Conservation (phyloP, 1,284 basidiomycete species). For the Pseudozyma flocculosa region DNA sequence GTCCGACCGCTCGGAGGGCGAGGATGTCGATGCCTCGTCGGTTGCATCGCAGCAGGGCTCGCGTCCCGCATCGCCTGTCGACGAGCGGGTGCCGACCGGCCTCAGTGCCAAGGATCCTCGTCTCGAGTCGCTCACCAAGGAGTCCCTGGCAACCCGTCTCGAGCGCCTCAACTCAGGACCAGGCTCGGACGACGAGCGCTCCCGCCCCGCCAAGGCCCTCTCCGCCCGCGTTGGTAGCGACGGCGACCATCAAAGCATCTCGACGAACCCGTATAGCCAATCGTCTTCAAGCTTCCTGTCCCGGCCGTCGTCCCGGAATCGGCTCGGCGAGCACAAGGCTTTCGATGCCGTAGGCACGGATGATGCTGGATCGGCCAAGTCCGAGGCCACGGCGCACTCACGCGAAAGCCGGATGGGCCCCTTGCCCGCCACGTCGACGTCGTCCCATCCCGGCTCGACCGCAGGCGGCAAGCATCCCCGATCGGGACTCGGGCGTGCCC, state of each 20-base stretch:
- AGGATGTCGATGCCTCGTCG: conserved; percentile 45
- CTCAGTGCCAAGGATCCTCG: neutral
- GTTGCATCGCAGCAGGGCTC: conserved; percentile 55
- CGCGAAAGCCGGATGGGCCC: conserved; percentile 42
- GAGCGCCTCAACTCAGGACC: conserved; percentile 1
- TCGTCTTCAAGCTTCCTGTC: conserved; percentile 26
- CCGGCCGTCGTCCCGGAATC: conserved; percentile 17
- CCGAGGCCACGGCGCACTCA: conserved; percentile 38
- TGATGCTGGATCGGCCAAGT: conserved; percentile 25
- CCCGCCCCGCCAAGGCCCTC: neutral
- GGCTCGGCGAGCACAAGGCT: conserved; percentile 1
- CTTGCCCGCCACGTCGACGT: conserved; percentile 34
- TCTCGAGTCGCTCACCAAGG: neutral
- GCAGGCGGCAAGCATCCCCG: conserved; percentile 18
- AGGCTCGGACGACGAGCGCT: neutral
- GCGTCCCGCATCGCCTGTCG: conserved; percentile 40
- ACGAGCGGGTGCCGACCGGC: too few relatives aligned
- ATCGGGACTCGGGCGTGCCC: conserved; percentile 10
- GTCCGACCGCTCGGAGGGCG: conserved; percentile 24
- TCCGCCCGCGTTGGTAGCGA: conserved; percentile 11
- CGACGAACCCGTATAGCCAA: conserved; percentile 28
- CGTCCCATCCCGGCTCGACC: conserved; percentile 30
- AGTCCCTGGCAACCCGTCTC: neutral
- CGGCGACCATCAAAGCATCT: conserved; percentile 27
- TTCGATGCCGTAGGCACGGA: conserved; percentile 17